Conservation (phyloP, 129 eudicot genomes). For the Tagetes patula region DNA sequence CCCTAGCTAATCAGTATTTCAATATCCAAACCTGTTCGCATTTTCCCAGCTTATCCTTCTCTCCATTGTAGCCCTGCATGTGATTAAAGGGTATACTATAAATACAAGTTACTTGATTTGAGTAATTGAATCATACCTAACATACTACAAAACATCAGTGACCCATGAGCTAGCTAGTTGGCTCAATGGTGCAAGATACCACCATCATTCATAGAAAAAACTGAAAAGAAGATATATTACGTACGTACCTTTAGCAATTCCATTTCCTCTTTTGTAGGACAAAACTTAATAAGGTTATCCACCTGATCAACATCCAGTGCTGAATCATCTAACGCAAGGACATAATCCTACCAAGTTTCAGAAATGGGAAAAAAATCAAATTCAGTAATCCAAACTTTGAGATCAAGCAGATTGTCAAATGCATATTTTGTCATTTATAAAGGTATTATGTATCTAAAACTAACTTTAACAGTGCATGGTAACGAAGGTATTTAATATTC, state of each 20-base stretch:
- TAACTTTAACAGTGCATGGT: background rate
- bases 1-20: background rate
- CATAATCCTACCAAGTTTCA: constrained; percentile 56
- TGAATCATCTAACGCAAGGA: constrained; percentile 85
- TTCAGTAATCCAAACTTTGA: background rate
- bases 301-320: constrained; percentile 89
- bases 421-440: constrained; percentile 2
- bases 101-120: constrained; percentile 7
- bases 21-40: constrained; percentile 75
- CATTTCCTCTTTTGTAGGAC: constrained; percentile 96
- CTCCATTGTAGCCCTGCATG: constrained; percentile 96
- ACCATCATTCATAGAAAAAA: background rate
- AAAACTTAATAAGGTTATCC: constrained; percentile 91
- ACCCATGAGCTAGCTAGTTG: background rate
- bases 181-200: constrained; percentile 12
- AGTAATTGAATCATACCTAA: background rate
- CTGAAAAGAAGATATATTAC: constrained; percentile 3
- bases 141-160: background rate
- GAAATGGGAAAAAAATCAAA: background rate
- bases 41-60: constrained; percentile 80
- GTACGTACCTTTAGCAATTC: constrained; percentile 67
- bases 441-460: constrained; percentile 5
- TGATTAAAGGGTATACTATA: constrained; percentile 23
- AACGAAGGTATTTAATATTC: no score
- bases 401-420: constrained; percentile 22